Evolutionary conservation across 2,329 filamentous ascomycete genomes (phyloP).

Genomic region (Calonectria pseudoreteaudii): DNA sequence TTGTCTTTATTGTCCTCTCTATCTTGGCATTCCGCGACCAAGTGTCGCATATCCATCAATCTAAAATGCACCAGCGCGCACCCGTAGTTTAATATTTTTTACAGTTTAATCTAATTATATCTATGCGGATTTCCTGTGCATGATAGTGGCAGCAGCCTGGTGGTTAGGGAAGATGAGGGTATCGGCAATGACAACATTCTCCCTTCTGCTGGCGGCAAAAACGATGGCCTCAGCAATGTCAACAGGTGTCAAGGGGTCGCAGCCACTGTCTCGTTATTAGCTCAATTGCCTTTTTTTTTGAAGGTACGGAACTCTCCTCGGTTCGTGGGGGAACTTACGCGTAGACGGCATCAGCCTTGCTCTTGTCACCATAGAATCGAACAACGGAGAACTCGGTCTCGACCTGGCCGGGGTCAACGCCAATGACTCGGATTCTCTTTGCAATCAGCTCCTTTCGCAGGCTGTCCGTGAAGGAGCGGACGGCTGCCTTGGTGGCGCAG

Average conservation of each 20-base stretch:
- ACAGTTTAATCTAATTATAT: neutral
- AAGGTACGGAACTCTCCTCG: too few species aligned
- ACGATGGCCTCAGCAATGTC: constrained; percentile 93
- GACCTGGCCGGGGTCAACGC: constrained; percentile 90
- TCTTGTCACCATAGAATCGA: constrained; percentile 86
- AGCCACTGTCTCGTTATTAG: constrained; percentile 62
- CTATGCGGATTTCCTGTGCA: constrained; percentile 44
- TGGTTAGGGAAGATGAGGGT: constrained; percentile 89
- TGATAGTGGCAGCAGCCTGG: constrained; percentile 60
- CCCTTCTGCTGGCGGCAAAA: constrained; percentile 83
- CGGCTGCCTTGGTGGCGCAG: constrained; percentile 90
- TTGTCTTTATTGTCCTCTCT: neutral
- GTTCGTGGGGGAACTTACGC: constrained; percentile 63
- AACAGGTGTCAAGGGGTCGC: constrained; percentile 85
- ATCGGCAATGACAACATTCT: constrained; percentile 93
- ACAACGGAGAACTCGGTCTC: constrained; percentile 96
- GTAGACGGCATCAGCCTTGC: constrained; percentile 91
- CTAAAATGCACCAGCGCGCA: too few species aligned
- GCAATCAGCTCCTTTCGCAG: constrained; percentile 85
- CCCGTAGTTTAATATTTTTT: neutral
- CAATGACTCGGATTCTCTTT: constrained; percentile 84
- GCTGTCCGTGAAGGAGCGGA: constrained; percentile 85
- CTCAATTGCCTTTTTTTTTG: too few species aligned
- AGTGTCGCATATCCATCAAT: neutral
- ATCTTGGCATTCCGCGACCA: neutral